Percentiles rank a stretch among this genome's conserved stretches.
These are phyloP conservation scores for Seiridium unicorne DNA, from an alignment of 2,329 filamentous ascomycete genomes.

Conservation along the genomic window DNA sequence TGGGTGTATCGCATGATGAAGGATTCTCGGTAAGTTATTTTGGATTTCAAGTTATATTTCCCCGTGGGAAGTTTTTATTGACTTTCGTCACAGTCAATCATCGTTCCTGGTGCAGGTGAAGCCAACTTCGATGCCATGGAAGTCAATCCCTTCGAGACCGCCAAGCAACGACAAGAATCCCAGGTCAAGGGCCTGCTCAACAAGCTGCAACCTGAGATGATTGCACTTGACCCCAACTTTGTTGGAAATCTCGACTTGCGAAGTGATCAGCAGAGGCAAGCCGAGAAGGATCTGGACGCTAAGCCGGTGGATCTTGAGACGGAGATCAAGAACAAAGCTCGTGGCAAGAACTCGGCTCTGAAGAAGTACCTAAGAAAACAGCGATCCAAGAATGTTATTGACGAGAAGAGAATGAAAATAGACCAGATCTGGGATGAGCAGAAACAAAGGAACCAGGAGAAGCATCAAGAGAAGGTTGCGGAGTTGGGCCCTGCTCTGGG, in stretches of 20 bases:
- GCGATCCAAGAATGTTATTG: constrained; percentile 88
- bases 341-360: constrained; percentile 86
- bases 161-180: constrained; percentile 86
- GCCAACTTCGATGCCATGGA: constrained; percentile 95
- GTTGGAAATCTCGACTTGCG: constrained; percentile 84
- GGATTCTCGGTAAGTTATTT: background rate
- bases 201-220: constrained; percentile 97
- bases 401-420: constrained; percentile 86
- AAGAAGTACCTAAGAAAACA: constrained; percentile 91
- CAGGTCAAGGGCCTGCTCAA: constrained; percentile 90
- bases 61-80: background rate
- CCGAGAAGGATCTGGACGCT: constrained; percentile 77
- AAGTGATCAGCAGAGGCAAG: constrained; percentile 72
- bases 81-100: constrained; percentile 78
- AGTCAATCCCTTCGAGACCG: constrained; percentile 91
- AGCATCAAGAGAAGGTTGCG: constrained; percentile 61
- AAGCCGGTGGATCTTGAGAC: constrained; percentile 57
- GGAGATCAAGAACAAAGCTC: constrained; percentile 71
- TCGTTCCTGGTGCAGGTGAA: constrained; percentile 93
- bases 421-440: constrained; percentile 78
- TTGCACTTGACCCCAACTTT: constrained; percentile 88
- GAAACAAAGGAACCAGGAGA: constrained; percentile 64
- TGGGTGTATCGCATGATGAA: constrained; percentile 76
- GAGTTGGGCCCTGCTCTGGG: constrained; percentile 84
- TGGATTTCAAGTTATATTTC: background rate